Conservation (phyloP, 2,329 filamentous ascomycete genomes). For the Atkinsonella hypoxylon region DNA sequence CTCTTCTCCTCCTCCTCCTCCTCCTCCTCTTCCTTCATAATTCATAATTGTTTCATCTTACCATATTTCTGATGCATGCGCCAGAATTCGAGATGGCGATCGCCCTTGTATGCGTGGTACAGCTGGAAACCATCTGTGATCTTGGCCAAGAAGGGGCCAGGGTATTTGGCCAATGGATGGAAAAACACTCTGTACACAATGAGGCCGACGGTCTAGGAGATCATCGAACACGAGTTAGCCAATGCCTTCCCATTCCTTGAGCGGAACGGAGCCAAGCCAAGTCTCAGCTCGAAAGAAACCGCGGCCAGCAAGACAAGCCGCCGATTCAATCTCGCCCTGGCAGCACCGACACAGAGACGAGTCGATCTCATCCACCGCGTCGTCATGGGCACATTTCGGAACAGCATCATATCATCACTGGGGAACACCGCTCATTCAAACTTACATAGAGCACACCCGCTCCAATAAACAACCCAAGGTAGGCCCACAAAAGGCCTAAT, state of each 20-base stretch:
- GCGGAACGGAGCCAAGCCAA: no score
- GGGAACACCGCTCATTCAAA: background rate
- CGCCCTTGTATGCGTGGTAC: constrained; percentile 64
- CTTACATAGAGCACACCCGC: constrained; percentile 30
- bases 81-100: constrained; percentile 63
- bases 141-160: constrained; percentile 51
- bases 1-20: no score
- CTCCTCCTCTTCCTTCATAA: no score
- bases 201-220: constrained; percentile 25
- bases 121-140: constrained; percentile 53
- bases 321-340: no score
- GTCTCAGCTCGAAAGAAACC: no score
- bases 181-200: constrained; percentile 47
- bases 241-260: background rate
- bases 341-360: no score
- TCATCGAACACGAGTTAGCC: background rate
- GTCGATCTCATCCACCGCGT: no score
- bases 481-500: constrained; percentile 25
- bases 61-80: constrained; percentile 61
- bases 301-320: background rate
- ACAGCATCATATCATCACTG: background rate
- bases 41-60: constrained; percentile 12
- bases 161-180: constrained; percentile 53
- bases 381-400: no score
- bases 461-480: constrained; percentile 25